Conservation (phyloP, 2,329 filamentous ascomycete species). For the Colletotrichum tamarilloi region DNA sequence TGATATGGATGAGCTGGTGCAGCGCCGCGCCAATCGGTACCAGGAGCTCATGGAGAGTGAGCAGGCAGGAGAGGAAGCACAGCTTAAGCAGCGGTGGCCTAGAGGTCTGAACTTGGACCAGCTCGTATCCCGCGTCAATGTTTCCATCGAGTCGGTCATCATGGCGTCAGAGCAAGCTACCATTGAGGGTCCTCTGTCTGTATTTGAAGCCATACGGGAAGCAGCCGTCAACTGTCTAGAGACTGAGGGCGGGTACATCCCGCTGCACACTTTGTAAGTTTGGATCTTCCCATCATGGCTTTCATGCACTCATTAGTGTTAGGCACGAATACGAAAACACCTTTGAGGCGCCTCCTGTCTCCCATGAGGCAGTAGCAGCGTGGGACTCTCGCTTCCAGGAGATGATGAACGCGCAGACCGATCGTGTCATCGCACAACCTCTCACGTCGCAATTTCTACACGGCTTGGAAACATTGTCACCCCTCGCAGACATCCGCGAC, state of each 20-base stretch:
- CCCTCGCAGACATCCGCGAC: slow-evolving; percentile 22
- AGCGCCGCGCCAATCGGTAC: slow-evolving; percentile 21
- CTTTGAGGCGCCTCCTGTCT: slow-evolving; percentile 34
- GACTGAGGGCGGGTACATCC: slow-evolving; percentile 23
- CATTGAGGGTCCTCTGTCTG: slow-evolving; percentile 11
- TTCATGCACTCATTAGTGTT: neutral
- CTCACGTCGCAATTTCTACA: slow-evolving; percentile 1
- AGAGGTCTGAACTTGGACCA: slow-evolving; percentile 24
- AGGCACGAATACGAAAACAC: slow-evolving; percentile 35
- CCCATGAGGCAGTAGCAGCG: slow-evolving; percentile 3
- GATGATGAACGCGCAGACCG: slow-evolving; percentile 11
- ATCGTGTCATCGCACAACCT: slow-evolving; percentile 30
- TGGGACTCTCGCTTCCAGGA: slow-evolving; percentile 34
- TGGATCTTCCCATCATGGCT: neutral
- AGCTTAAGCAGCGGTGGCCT: slow-evolving; percentile 32
- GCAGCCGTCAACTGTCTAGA: slow-evolving; percentile 21
- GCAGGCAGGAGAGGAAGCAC: neutral
- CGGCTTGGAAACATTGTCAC: neutral
- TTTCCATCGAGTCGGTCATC: slow-evolving; percentile 34
- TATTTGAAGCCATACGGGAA: slow-evolving; percentile 26
- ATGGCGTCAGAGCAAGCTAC: slow-evolving; percentile 24
- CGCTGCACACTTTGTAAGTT: slow-evolving; percentile 31
- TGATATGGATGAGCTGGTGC: slow-evolving; percentile 33
- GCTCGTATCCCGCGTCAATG: slow-evolving; percentile 29
- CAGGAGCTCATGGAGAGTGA: slow-evolving; percentile 4